Evolutionary conservation across 2,329 filamentous ascomycete species (phyloP).

Genomic region (Leptographium flavum): DNA sequence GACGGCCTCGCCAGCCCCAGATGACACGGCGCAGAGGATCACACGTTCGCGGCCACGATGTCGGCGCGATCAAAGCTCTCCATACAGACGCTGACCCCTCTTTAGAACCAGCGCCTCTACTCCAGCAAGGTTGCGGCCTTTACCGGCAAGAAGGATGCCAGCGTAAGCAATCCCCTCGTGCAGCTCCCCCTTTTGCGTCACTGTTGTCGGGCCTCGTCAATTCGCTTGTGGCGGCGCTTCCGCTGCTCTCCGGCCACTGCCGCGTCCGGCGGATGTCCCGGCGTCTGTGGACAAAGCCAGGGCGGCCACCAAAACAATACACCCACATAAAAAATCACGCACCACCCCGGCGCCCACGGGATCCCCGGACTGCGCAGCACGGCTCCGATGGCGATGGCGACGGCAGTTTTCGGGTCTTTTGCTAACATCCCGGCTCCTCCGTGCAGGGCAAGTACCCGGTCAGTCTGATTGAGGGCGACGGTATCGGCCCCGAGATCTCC

Average conservation of each 20-base stretch:
- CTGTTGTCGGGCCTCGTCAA: not conserved
- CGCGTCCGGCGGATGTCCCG: not conserved
- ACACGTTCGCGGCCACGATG: too few relatives aligned
- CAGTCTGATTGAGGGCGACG: constrained; percentile 95
- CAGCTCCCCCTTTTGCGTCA: not conserved
- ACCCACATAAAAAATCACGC: not conserved
- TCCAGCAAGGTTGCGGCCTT: constrained; percentile 77
- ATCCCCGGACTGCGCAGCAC: not conserved
- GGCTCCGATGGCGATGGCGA: not conserved
- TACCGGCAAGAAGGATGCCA: constrained; percentile 74
- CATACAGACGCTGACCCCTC: not conserved
- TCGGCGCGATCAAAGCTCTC: too few relatives aligned
- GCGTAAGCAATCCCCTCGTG: constrained; percentile 44
- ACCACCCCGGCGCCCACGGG: not conserved
- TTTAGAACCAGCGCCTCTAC: constrained; percentile 43
- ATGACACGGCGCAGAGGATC: too few relatives aligned
- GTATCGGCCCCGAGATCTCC: constrained; percentile 95
- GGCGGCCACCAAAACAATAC: not conserved
- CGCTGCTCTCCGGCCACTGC: not conserved
- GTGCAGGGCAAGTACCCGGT: constrained; percentile 83
- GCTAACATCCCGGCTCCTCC: not conserved
- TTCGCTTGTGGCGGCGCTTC: not conserved
- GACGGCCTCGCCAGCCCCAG: too few relatives aligned
- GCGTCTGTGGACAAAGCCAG: too few relatives aligned
- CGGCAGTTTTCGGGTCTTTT: too few relatives aligned